phyloP scores from a whole-genome alignment of 1,284 basidiomycete genomes.

The Ustilago curta region DNA sequence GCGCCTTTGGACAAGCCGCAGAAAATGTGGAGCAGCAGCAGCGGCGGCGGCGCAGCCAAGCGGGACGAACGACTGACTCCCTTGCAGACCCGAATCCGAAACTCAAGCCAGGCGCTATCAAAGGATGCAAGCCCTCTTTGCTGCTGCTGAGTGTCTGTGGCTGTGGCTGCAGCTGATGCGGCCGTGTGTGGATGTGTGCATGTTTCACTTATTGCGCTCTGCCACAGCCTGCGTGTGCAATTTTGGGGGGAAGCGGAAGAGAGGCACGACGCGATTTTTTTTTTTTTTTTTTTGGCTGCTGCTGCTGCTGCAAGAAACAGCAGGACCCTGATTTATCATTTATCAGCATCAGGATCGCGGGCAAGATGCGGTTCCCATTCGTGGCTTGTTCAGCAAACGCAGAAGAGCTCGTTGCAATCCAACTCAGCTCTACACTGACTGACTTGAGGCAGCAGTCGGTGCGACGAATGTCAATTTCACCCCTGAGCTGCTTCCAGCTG shows the following conservation, averaged over 20 bases:
- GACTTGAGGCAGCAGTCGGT: too few relatives aligned
- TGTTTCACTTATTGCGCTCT: slow-evolving; percentile 2
- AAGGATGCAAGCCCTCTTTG: background rate
- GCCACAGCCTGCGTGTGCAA: background rate
- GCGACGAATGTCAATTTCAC: too few relatives aligned
- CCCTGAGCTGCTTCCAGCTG: too few relatives aligned
- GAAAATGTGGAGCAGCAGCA: slow-evolving; percentile 3
- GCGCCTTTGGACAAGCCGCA: slow-evolving; percentile 1
- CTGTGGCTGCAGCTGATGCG: too few relatives aligned
- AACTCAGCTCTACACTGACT: background rate
- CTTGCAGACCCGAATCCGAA: background rate
- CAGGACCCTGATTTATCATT: slow-evolving; percentile 7
- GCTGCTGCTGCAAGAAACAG: background rate
- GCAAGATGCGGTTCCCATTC: too few relatives aligned
- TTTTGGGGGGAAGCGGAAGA: background rate
- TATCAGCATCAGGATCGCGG: too few relatives aligned
- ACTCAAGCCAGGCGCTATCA: slow-evolving; percentile 1
- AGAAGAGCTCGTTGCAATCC: background rate
- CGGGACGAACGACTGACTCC: background rate
- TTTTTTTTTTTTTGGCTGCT: too few relatives aligned
- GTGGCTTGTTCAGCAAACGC: too few relatives aligned
- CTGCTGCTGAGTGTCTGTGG: background rate
- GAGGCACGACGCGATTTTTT: slow-evolving; percentile 4
- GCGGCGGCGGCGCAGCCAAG: background rate
- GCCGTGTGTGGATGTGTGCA: slow-evolving; percentile 2